Evolutionary conservation across 2,329 filamentous ascomycete species (phyloP).

Genomic region (Diplodia corticola): DNA sequence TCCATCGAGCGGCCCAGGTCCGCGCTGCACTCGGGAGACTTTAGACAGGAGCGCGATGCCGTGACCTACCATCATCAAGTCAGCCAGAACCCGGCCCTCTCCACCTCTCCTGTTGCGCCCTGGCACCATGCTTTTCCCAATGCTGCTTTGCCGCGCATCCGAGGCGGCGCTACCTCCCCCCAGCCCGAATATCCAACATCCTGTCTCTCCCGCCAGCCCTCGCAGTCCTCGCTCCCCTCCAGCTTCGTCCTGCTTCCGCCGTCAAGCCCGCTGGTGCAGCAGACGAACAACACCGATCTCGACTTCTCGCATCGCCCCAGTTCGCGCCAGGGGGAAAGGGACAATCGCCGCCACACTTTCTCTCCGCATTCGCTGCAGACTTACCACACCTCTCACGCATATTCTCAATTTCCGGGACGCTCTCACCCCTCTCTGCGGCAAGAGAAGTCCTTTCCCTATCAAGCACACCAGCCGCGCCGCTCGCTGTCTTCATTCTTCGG

Average conservation of each 20-base stretch:
- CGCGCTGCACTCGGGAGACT: constrained; percentile 64
- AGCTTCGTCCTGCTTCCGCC: constrained; percentile 84
- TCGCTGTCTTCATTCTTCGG: constrained; percentile 65
- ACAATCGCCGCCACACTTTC: constrained; percentile 69
- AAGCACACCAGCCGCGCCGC: constrained; percentile 75
- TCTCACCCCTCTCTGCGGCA: constrained; percentile 52
- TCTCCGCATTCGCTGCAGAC: constrained; percentile 61
- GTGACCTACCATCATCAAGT: constrained; percentile 26
- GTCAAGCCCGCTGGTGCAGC: constrained; percentile 88
- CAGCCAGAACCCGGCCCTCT: constrained; percentile 27
- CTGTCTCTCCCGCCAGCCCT: constrained; percentile 43
- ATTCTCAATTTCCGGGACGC: constrained; percentile 22
- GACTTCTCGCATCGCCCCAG: constrained; percentile 56
- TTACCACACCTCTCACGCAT: constrained; percentile 43
- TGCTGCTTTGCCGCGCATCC: constrained; percentile 32
- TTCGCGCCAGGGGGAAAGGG: constrained; percentile 47
- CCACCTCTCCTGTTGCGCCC: constrained; percentile 58
- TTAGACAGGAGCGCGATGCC: constrained; percentile 50
- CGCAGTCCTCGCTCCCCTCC: constrained; percentile 67
- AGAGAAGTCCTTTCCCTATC: constrained; percentile 65
- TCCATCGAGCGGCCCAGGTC: constrained; percentile 82
- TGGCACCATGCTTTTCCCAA: constrained; percentile 55
- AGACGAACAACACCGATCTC: constrained; percentile 78
- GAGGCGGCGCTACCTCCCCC: not conserved
- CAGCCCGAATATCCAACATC: constrained; percentile 36